A percentile compares a stretch with the other conserved stretches of the same genome.
These are phyloP conservation scores for Penicillium sp. DNA, from an alignment of 2,329 filamentous ascomycete genomes.

Conservation along the genomic window DNA sequence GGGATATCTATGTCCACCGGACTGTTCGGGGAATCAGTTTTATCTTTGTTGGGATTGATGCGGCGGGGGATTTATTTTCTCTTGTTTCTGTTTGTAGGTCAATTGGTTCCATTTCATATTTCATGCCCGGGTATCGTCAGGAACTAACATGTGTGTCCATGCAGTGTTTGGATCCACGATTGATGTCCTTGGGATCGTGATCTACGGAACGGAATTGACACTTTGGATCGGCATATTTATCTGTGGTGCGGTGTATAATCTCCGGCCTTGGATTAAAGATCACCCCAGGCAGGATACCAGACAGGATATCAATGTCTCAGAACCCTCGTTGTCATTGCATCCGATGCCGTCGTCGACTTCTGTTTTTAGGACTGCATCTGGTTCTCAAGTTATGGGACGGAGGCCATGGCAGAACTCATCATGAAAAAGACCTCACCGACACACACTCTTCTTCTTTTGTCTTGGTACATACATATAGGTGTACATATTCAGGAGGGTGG, in stretches of 20 bases:
- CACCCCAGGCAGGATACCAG: slow-evolving; percentile 12
- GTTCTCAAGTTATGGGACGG: slow-evolving; percentile 16
- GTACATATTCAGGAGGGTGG: too few relatives aligned
- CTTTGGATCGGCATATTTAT: slow-evolving; percentile 66
- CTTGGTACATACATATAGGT: too few relatives aligned
- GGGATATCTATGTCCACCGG: slow-evolving; percentile 63
- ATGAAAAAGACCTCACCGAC: too few relatives aligned
- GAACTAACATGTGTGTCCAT: slow-evolving; percentile 4
- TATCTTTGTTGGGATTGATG: slow-evolving; percentile 67
- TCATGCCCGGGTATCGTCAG: too few relatives aligned
- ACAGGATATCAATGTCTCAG: slow-evolving; percentile 8
- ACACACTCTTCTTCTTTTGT: too few relatives aligned
- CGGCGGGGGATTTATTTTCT: slow-evolving; percentile 64
- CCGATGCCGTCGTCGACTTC: slow-evolving; percentile 58
- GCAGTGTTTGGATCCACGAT: slow-evolving; percentile 25
- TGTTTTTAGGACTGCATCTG: slow-evolving; percentile 58
- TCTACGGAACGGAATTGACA: slow-evolving; percentile 63
- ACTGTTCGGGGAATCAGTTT: slow-evolving; percentile 70
- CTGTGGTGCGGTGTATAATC: slow-evolving; percentile 62
- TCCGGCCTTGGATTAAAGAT: slow-evolving; percentile 54
- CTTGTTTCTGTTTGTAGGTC: slow-evolving; percentile 55
- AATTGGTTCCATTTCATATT: too few relatives aligned
- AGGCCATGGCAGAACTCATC: slow-evolving; percentile 10
- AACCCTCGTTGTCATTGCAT: slow-evolving; percentile 38
- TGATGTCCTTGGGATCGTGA: slow-evolving; percentile 61